These are phyloP conservation scores for Cerioporus squamosus DNA, from an alignment of 1,284 basidiomycete species.

Conservation along the genomic window DNA sequence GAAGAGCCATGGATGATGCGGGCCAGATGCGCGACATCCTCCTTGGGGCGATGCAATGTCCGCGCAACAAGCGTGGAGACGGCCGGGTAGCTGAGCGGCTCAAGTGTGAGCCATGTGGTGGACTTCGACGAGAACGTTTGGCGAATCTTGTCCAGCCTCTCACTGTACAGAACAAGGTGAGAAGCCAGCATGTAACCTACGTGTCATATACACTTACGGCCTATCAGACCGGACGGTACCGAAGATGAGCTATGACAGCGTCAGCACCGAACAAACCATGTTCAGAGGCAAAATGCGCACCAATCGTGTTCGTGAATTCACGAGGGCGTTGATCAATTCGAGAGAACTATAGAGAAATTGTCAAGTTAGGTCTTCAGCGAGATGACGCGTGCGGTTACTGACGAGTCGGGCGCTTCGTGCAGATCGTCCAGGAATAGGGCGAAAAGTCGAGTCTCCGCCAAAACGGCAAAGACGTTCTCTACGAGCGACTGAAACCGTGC, in stretches of 20 bases:
- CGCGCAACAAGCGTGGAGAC: slow-evolving; percentile 62
- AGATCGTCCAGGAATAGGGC: slow-evolving; percentile 73
- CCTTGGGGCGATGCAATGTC: slow-evolving; percentile 61
- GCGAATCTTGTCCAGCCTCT: slow-evolving; percentile 53
- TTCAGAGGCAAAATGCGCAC: slow-evolving; percentile 34
- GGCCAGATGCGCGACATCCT: slow-evolving; percentile 57
- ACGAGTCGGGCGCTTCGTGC: slow-evolving; percentile 75
- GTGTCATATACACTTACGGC: slow-evolving; percentile 36
- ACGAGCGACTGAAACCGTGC: slow-evolving; percentile 71
- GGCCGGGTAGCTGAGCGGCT: slow-evolving; percentile 59
- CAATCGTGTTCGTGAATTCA: slow-evolving; percentile 67
- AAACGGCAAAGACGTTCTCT: slow-evolving; percentile 67
- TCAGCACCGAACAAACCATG: not conserved
- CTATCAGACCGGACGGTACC: slow-evolving; percentile 66
- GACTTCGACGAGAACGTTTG: slow-evolving; percentile 60
- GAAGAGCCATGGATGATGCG: slow-evolving; percentile 60
- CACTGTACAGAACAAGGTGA: slow-evolving; percentile 31
- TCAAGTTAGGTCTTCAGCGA: not conserved
- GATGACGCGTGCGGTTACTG: slow-evolving; percentile 25
- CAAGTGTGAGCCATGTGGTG: slow-evolving; percentile 67
- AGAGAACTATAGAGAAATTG: slow-evolving; percentile 48
- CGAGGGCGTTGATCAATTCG: slow-evolving; percentile 63
- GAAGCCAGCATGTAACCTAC: not conserved
- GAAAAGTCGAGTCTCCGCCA: slow-evolving; percentile 68
- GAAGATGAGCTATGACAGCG: slow-evolving; percentile 57